Evolutionary conservation across 2,329 filamentous ascomycete species (phyloP).

Genomic region (Sporothrix pseudoabietina): DNA sequence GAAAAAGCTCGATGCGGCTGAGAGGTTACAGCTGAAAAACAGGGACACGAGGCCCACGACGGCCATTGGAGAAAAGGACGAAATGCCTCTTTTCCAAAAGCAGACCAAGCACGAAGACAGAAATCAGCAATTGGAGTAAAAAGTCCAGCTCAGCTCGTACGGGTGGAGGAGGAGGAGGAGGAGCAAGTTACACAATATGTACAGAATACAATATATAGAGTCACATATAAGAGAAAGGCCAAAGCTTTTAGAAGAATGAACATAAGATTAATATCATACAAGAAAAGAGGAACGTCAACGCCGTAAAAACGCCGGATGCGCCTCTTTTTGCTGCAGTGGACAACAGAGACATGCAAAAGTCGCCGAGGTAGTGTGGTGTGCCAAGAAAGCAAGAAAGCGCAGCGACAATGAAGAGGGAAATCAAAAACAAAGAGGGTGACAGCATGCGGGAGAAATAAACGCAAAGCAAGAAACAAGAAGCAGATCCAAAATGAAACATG

Average conservation of each 20-base stretch:
- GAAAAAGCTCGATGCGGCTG: conserved; percentile 5
- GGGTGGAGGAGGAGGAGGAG: background rate
- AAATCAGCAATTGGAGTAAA: background rate
- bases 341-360: conserved; percentile 30
- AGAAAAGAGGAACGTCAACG: conserved; percentile 25
- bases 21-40: conserved; percentile 5
- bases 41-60: background rate
- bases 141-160: background rate
- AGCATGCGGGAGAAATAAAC: conserved; percentile 6
- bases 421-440: conserved; percentile 20
- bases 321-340: conserved; percentile 30
- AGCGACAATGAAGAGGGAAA: background rate
- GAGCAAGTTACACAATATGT: background rate
- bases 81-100: conserved; percentile 13
- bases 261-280: conserved; percentile 24
- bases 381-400: conserved; percentile 7
- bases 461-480: background rate
- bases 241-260: background rate
- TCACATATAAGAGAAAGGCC: no score
- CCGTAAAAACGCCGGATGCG: conserved; percentile 29
- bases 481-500: conserved; percentile 9
- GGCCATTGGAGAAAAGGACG: background rate
- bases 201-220: background rate
- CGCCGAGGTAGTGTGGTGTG: conserved; percentile 17
- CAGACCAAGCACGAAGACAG: background rate